Evolutionary conservation across 2,329 filamentous ascomycete species (phyloP).

Genomic region (Helotiales sp.): DNA sequence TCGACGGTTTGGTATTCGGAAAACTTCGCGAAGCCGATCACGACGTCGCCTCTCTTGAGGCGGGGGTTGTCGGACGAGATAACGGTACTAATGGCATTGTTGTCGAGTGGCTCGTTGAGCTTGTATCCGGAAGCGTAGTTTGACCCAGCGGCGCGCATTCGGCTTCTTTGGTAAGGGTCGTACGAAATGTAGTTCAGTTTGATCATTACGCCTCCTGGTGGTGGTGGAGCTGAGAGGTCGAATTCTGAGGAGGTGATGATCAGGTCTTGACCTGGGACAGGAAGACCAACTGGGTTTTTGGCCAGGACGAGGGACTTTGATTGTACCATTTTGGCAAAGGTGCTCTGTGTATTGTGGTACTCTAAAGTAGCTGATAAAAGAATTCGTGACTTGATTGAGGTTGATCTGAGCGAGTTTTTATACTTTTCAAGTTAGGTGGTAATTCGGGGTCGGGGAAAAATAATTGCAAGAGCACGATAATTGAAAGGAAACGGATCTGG

Average conservation of each 20-base stretch:
- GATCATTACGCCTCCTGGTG: conserved; percentile 69
- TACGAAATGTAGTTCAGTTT: conserved; percentile 75
- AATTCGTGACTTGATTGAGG: not conserved
- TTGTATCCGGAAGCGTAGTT: conserved; percentile 56
- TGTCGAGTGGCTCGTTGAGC: conserved; percentile 66
- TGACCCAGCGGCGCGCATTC: conserved; percentile 63
- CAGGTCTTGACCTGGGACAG: conserved; percentile 72
- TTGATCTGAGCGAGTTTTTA: no score
- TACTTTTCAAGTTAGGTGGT: no score
- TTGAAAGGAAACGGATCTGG: no score
- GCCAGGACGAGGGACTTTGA: conserved; percentile 81
- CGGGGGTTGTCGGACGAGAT: conserved; percentile 66
- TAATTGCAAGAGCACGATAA: no score
- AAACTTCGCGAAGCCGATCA: conserved; percentile 60
- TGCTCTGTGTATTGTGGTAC: not conserved
- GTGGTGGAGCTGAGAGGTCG: conserved; percentile 63
- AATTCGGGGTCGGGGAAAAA: no score
- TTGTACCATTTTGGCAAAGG: conserved; percentile 45
- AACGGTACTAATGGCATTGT: conserved; percentile 68
- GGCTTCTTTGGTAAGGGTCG: conserved; percentile 83
- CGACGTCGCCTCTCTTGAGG: conserved; percentile 70
- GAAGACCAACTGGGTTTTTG: conserved; percentile 65
- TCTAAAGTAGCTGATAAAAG: not conserved
- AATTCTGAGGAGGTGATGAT: conserved; percentile 68
- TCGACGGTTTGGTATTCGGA: conserved; percentile 70